Conservation (phyloP, 768 basidiomycete species). For the Paxillus ammoniavirescens region DNA sequence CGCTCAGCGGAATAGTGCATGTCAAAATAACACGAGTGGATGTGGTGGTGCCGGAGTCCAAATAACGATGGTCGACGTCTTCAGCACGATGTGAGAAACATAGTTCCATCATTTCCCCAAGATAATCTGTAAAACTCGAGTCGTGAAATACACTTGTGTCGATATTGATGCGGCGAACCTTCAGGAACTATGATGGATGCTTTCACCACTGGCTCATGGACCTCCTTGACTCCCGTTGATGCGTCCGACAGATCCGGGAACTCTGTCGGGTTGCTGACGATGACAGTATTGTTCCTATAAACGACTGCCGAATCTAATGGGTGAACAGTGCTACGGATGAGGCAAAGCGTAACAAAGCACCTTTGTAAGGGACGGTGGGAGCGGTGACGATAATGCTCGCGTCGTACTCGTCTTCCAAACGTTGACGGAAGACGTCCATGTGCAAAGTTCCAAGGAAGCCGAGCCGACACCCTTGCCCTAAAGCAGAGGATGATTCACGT, state of each 20-base stretch:
- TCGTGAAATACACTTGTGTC: neutral
- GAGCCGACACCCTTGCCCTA: slow-evolving; percentile 92
- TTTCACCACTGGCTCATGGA: slow-evolving; percentile 92
- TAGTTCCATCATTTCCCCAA: slow-evolving; percentile 95
- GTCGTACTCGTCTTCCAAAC: slow-evolving; percentile 95
- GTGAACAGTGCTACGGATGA: neutral
- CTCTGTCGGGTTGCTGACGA: slow-evolving; percentile 90
- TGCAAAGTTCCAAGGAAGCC: slow-evolving; percentile 96
- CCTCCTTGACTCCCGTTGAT: slow-evolving; percentile 58
- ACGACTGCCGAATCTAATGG: slow-evolving; percentile 49
- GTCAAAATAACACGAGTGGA: slow-evolving; percentile 73
- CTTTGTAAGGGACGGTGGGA: slow-evolving; percentile 92
- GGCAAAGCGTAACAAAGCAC: slow-evolving; percentile 33
- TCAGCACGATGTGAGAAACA: slow-evolving; percentile 85
- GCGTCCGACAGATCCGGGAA: slow-evolving; percentile 83
- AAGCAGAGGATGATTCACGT: slow-evolving; percentile 88
- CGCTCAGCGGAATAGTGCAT: slow-evolving; percentile 83
- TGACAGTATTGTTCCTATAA: slow-evolving; percentile 58
- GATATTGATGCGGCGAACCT: slow-evolving; percentile 44
- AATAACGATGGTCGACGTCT: slow-evolving; percentile 79
- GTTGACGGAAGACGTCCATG: slow-evolving; percentile 95
- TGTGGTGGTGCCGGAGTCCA: slow-evolving; percentile 51
- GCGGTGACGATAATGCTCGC: slow-evolving; percentile 94
- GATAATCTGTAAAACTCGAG: slow-evolving; percentile 58
- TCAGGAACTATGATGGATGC: slow-evolving; percentile 94